Evolutionary conservation across 164 flowering plant genomes (phyloP).

Genomic region (Amborella trichopoda): DNA sequence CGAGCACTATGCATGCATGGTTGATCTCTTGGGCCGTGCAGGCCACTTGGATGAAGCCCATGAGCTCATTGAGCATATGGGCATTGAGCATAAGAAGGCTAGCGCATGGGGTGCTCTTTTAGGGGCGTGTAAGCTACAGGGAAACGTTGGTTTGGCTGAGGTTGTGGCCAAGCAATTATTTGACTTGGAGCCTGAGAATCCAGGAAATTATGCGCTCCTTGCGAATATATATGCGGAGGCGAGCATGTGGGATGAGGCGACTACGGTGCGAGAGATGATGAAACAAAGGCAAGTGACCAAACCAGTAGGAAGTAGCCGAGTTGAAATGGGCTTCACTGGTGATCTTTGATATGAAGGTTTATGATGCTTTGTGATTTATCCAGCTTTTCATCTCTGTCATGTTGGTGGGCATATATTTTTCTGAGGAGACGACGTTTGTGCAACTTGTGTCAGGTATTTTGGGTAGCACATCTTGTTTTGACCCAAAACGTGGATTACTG

Average conservation of each 20-base stretch:
- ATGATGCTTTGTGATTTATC: too few relatives aligned
- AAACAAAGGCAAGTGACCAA: slow-evolving; percentile 9
- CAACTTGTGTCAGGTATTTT: too few relatives aligned
- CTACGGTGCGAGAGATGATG: slow-evolving; percentile 15
- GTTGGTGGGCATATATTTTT: too few relatives aligned
- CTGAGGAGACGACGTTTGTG: too few relatives aligned
- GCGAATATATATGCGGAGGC: slow-evolving; percentile 19
- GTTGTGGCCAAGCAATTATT: slow-evolving; percentile 18
- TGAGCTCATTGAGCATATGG: slow-evolving; percentile 17
- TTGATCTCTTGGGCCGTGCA: too few relatives aligned
- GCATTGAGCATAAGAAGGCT: slow-evolving; percentile 16
- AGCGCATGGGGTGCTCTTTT: slow-evolving; percentile 29
- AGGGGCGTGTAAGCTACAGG: slow-evolving; percentile 20
- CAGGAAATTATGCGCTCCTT: slow-evolving; percentile 27
- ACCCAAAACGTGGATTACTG: too few relatives aligned
- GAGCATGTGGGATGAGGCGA: slow-evolving; percentile 22
- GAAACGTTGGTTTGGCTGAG: slow-evolving; percentile 25
- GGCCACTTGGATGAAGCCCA: slow-evolving; percentile 20
- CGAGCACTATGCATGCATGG: slow-evolving; percentile 31
- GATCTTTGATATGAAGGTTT: too few relatives aligned
- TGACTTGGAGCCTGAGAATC: slow-evolving; percentile 19
- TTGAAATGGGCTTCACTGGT: too few relatives aligned
- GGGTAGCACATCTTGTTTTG: too few relatives aligned
- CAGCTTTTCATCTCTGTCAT: too few relatives aligned
- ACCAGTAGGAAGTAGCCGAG: slow-evolving; percentile 25